Percentiles rank a stretch among this genome's conserved stretches.
phyloP scores from a whole-genome alignment of 2,329 filamentous ascomycete species.

The Rugonectria rugulosa region DNA sequence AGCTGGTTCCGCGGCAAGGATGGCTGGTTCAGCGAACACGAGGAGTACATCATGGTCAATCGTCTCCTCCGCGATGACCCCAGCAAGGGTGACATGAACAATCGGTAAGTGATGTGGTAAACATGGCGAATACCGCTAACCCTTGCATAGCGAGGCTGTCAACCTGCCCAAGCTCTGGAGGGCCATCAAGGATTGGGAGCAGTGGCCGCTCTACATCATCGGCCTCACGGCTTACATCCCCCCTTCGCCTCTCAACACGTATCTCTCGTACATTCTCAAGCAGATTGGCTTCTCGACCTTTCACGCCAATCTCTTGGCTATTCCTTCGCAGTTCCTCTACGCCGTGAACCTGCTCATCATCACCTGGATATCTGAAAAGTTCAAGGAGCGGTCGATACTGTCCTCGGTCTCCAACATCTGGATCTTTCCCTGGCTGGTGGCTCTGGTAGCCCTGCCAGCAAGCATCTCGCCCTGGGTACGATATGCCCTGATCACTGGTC shows the following conservation, averaged over 20 bases:
- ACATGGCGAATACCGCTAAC: slow-evolving; percentile 21
- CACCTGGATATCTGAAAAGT: slow-evolving; percentile 52
- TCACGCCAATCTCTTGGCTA: slow-evolving; percentile 54
- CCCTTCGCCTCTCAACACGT: slow-evolving; percentile 50
- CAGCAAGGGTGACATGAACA: slow-evolving; percentile 68
- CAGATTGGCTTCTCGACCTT: slow-evolving; percentile 55
- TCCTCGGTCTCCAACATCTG: slow-evolving; percentile 57
- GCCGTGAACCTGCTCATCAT: slow-evolving; percentile 56
- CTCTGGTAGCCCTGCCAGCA: slow-evolving; percentile 44
- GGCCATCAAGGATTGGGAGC: slow-evolving; percentile 64
- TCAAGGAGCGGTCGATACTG: slow-evolving; percentile 54
- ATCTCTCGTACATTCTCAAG: slow-evolving; percentile 54
- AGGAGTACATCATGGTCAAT: slow-evolving; percentile 70
- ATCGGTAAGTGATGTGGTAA: slow-evolving; percentile 45
- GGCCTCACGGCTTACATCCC: slow-evolving; percentile 58
- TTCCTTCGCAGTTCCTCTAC: slow-evolving; percentile 54
- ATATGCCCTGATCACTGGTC: slow-evolving; percentile 45
- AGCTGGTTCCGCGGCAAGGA: slow-evolving; percentile 63
- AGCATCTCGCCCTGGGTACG: slow-evolving; percentile 39
- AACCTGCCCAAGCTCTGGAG: slow-evolving; percentile 52
- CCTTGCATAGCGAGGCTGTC: slow-evolving; percentile 49
- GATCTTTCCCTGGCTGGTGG: slow-evolving; percentile 58
- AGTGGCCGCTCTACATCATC: slow-evolving; percentile 60
- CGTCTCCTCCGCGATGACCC: slow-evolving; percentile 67
- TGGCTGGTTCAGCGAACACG: slow-evolving; percentile 69